Evolutionary conservation across 257 asterid species (phyloP), one percentile per base, ranked within the genome.

Genomic region (Agastache rugosa): DNA sequence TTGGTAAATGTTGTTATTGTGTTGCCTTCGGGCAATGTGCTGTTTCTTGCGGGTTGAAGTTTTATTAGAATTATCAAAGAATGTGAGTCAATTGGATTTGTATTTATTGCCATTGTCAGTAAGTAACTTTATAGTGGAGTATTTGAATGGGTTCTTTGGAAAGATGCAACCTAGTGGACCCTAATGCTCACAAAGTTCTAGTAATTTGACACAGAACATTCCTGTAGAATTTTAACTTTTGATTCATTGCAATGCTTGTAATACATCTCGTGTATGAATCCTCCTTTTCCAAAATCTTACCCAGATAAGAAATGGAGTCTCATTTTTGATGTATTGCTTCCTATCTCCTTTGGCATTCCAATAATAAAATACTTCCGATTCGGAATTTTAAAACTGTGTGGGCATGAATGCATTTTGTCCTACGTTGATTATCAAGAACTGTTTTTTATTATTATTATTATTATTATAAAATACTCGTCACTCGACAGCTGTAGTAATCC

Each of bases 381-480:
- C n/a, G n/a, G n/a, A n/a, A n/a, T n/a, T n/a, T n/a, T n/a, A n/a
- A n/a, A 53, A 61, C 62, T 58, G 69, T 35, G 45, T 71, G 8
- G 51, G 56, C 45, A 34, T 59, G 77, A 55, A 48, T 62, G 41
- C 58, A 71, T 73, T 48, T 62, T 66, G 5, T 73, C 71, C 45
- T 22, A 55, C 63, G 41, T 63, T 69, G 19, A 14, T 67, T 63
- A 44, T 71, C 54, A 51, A 44, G 35, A 74, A 41, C 31, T 69
- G 6, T 61, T 61, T 63, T 8, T 39, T 9, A n/a, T n/a, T n/a
- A n/a, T n/a, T n/a, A n/a, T n/a, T n/a, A n/a, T n/a, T n/a, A n/a
- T n/a, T n/a, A n/a, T n/a, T 1, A 1, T 39, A 39, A 39, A n/a
- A n/a, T n/a, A 39, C 44, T 39, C 2, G 12, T 1, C 10, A 51